Base-by-base conservation (phyloP, 2,329 filamentous ascomycete species). In the Bisporella sp. region DNA sequence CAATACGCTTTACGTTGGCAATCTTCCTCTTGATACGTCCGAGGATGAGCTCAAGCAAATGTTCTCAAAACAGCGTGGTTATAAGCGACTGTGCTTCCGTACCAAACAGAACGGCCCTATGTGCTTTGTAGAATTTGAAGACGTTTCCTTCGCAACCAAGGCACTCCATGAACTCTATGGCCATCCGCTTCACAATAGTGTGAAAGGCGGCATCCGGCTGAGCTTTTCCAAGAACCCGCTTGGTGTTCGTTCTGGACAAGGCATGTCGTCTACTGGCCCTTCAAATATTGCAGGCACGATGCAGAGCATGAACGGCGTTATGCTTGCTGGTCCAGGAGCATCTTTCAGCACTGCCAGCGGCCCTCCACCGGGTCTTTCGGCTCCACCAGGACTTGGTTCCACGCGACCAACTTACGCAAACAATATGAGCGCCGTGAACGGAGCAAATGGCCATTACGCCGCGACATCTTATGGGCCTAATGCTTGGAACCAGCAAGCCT, bases 91-190 rank as follows among this genome's bases (percentile, higher is more conserved):
- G 6, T 96, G 90, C 65, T 96, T 96, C 75, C 81, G 92, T 33
- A 95, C 90, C 48, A 97, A 97, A 73, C 82, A 88, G 58, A 96
- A 96, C 60, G 92, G 92, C 0, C 92, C 92, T 2, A 97, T 97
- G 91, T 97, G 93, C 66, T 97, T 97, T 68, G 93, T 99, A 37
- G 93, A 99, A 68, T 99, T 97, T 60, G 92, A 97, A 63, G 91
- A 96, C 62, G 78, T 95, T 8, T 87, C 88, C 1, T 92, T 89
- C 63, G 92, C 93, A 1, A 96, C 92, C 41, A 95, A 93, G 69
- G 86, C 91, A 1, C 76, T 97, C 3, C 82, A 91, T 57, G 89
- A 96, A 50, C 76, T 97, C 1, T 96, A 97, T 62, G 93, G 93
- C 0, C 82, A 86, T 46, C 82, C 81, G 45, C 77, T 97, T 32